Evolutionary conservation across 169 alveolate genomes (phyloP), one percentile per base, ranked within the genome.

Genomic region (Plasmodium malariae): DNA sequence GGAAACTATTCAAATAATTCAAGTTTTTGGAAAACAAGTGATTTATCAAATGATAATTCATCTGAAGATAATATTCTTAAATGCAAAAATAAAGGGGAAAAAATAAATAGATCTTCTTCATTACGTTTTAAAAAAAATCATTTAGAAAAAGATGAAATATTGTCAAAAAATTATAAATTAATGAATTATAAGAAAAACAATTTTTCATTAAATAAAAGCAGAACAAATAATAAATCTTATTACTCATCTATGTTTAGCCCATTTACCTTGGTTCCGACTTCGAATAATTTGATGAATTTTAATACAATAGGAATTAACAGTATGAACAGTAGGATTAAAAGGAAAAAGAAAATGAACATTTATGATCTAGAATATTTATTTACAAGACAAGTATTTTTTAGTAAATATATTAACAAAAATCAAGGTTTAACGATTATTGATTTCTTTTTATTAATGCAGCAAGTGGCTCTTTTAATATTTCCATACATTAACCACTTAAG

Each of bases 371-470:
- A 86, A 43, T 86, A 69, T 40, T 70, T 86, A 86, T 86, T 45
- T 69, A 86, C 62, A 24, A 68, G 92, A 49, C 92, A 86, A 70
- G 78, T 86, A 12, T 86, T 70, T 62, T 86, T 86, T 37, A 86
- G 87, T 59, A 86, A 86, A 60, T 86, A 86, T 49, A 86, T 86
- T 54, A 86, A 86, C 92, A 86, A 86, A 59, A 86, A 70, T 60
- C 87, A 69, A 70, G 92, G 92, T 6, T 86, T 86, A 86, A 86
- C 92, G 55, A 54, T 86, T 14, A 86, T 86, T 63, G 92, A 86
- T 43, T 86, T 86, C 70, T 86, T 86, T 57, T 86, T 86, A 86
- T 54, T 86, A 70, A 69, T 86, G 87, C 92, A 86, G 55, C 87
- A 68, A 62, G 17, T 86, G 40, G 72, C 92, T 6, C 80, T 86